Conservation (phyloP, 768 basidiomycete species). For the Phanerochaete carnosa region DNA sequence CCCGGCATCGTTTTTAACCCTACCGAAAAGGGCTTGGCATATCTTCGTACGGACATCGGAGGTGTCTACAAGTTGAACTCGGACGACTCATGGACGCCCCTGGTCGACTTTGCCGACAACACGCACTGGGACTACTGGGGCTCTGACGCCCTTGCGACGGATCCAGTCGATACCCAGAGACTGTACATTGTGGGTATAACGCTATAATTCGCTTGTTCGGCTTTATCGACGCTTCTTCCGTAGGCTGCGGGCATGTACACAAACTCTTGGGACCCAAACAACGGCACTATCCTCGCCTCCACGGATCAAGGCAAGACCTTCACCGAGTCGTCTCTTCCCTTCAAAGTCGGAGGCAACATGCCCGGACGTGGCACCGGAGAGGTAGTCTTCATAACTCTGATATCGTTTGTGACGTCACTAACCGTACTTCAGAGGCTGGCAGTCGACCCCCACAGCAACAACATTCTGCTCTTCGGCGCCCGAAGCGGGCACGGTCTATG, state of each 20-base stretch:
- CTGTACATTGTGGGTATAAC: conserved; percentile 43
- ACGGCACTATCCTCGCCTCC: conserved; percentile 60
- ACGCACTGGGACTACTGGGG: conserved; percentile 50
- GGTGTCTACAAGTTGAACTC: conserved; percentile 62
- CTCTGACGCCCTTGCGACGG: conserved; percentile 50
- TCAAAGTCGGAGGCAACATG: conserved; percentile 71
- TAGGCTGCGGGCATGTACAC: conserved; percentile 62
- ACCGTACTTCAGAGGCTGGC: conserved; percentile 56
- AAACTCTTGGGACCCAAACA: conserved; percentile 60
- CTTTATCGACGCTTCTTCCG: neutral
- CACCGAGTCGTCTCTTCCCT: conserved; percentile 47
- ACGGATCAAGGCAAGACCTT: conserved; percentile 56
- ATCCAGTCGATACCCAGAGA: conserved; percentile 52
- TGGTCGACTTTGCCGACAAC: conserved; percentile 50
- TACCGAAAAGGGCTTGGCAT: conserved; percentile 53
- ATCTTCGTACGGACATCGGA: conserved; percentile 67
- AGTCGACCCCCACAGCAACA: conserved; percentile 61
- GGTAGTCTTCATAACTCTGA: conserved; percentile 25
- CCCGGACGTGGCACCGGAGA: conserved; percentile 67
- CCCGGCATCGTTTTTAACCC: conserved; percentile 63
- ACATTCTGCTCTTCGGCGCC: conserved; percentile 61
- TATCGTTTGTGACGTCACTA: no score
- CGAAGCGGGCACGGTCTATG: conserved; percentile 62
- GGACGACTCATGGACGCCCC: conserved; percentile 59
- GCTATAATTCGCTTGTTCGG: neutral